Evolutionary conservation across 202 grass and related monocot species (phyloP).

Genomic region (Digitaria exilis): DNA sequence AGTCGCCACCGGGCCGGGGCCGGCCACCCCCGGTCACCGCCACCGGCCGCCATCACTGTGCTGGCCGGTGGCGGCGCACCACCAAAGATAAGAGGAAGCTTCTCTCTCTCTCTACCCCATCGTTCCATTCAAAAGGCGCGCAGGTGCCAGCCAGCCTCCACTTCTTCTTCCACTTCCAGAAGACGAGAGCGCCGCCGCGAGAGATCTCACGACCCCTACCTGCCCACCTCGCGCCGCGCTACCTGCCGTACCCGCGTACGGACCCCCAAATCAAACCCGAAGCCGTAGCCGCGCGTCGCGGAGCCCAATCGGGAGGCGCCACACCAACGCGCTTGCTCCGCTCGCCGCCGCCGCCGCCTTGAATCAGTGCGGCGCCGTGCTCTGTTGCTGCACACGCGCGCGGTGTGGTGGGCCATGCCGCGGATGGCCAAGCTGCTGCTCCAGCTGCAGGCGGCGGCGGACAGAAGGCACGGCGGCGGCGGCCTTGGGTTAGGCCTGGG

Average conservation of each 20-base stretch:
- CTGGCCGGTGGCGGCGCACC: background rate
- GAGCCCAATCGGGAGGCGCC: background rate
- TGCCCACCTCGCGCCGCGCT: background rate
- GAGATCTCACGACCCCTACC: background rate
- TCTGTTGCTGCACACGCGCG: background rate
- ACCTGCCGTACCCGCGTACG: background rate
- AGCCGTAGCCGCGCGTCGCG: background rate
- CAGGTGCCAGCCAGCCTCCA: background rate
- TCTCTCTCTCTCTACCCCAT: background rate
- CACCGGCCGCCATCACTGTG: background rate
- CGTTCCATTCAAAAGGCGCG: background rate
- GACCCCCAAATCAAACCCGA: background rate
- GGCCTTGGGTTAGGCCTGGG: no score
- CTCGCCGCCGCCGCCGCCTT: background rate
- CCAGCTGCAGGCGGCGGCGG: constrained; percentile 18
- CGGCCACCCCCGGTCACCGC: no score
- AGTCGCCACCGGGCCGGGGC: no score
- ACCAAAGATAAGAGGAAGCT: background rate
- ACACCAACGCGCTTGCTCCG: background rate
- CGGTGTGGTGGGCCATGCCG: background rate
- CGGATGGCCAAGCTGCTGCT: constrained; percentile 46
- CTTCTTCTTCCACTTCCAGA: background rate
- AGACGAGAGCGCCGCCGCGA: background rate
- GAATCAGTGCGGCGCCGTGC: no score
- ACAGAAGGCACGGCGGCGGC: constrained; percentile 35